These are phyloP conservation scores for Chaetomium cochliodes DNA, from an alignment of 495 filamentous ascomycete species.

Conservation along the genomic window DNA sequence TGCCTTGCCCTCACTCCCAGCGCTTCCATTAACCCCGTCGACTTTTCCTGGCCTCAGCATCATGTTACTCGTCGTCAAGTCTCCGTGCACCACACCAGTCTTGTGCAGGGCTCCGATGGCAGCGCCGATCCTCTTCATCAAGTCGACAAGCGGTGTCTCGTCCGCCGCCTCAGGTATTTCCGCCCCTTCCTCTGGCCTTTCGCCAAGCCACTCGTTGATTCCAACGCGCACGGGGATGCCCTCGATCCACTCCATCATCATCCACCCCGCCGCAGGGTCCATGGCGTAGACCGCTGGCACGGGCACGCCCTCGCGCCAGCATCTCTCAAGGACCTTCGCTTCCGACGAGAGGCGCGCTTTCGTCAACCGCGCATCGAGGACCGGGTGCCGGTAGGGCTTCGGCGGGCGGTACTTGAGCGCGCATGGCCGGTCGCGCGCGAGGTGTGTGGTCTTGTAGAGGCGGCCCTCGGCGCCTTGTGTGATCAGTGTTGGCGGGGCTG, in stretches of 20 bases:
- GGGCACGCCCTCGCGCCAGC: conserved; percentile 68
- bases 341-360: conserved; percentile 82
- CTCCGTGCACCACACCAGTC: conserved; percentile 84
- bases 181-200: conserved; percentile 44
- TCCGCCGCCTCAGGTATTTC: conserved; percentile 26
- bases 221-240: conserved; percentile 66
- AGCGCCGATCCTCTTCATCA: conserved; percentile 71
- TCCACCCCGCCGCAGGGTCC: conserved; percentile 73
- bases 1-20: conserved; percentile 25
- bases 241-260: conserved; percentile 87
- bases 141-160: conserved; percentile 40
- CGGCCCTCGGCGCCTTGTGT: conserved; percentile 94
- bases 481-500: conserved; percentile 60
- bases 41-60: conserved; percentile 61
- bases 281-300: conserved; percentile 76
- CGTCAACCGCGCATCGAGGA: conserved; percentile 83
- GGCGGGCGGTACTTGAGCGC: conserved; percentile 91
- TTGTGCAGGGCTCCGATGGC: conserved; percentile 79
- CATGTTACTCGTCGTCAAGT: conserved; percentile 96
- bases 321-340: conserved; percentile 75
- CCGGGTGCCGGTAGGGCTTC: conserved; percentile 90
- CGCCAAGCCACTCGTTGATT: conserved; percentile 62
- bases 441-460: conserved; percentile 83
- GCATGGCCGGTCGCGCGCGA: conserved; percentile 63
- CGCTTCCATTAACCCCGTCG: conserved; percentile 14